Base-by-base conservation (phyloP, 345 rosid genomes). In the Syzygium oleosum region DNA sequence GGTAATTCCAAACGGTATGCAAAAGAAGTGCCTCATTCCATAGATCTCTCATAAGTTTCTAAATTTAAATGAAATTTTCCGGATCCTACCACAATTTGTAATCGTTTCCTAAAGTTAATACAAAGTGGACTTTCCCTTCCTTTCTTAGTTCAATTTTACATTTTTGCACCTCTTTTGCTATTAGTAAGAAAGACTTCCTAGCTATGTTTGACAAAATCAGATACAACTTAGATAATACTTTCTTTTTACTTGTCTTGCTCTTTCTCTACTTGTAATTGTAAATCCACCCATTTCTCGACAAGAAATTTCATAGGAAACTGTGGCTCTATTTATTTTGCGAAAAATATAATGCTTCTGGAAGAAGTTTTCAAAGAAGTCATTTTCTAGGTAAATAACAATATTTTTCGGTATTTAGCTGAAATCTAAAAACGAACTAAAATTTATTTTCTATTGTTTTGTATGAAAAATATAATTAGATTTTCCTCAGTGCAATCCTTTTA, bases 1-100 rank as follows among this genome's bases (percentile, higher is more conserved):
- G 79, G 43, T 65, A 12, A 29, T 65, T 29, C 43, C 5, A 65
- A 31, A 65, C 0, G 2, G 22, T 65, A 11, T 0, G 2, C 8
- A 29, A 29, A 29, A 1, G 31, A 15, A 65, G 41, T 65, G 2
- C 43, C 4, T 31, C 21, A 11, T 65, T 65, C 41, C 5, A 16
- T 65, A 16, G 31, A 17, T 16, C 78, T 65, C 12, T 16, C 78
- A 9, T 31, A 31, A 31, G 15, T 31, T 31, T 65, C 22, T 31
- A 8, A 65, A 65, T 31, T 65, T 16, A 2, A 31, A 16, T 7
- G 78, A 65, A 65, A 7, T 31, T 11, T 31, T 17, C 23, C 23
- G 2, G 0, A 65, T 12, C 78, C 78, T 2, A 65, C 6, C 16
- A 31, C 43, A 65, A 7, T 16, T 65, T 65, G 43, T 3, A 2